Percentiles rank a stretch among this genome's conserved stretches.
phyloP scores from a whole-genome alignment of 116 monocot species.

The Dioscorea cayenensis region DNA sequence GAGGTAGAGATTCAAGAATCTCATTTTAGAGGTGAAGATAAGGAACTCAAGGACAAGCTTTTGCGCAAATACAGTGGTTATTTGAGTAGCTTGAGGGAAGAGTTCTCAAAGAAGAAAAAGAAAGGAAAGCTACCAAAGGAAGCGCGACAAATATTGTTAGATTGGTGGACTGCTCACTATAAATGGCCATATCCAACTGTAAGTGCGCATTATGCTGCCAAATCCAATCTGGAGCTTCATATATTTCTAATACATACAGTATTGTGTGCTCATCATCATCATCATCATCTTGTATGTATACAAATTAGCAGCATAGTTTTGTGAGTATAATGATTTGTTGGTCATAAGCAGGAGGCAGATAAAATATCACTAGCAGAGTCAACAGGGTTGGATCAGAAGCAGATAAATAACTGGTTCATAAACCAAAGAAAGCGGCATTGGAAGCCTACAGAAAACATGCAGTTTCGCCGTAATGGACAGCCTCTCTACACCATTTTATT shows the following conservation, averaged over 20 bases:
- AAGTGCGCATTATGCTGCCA: neutral
- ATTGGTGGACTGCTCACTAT: slow-evolving; percentile 58
- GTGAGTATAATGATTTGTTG: neutral
- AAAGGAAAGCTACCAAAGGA: slow-evolving; percentile 59
- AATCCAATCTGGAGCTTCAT: too few species aligned
- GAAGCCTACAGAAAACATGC: slow-evolving; percentile 58
- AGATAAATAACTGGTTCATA: slow-evolving; percentile 76
- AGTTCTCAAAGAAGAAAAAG: slow-evolving; percentile 62
- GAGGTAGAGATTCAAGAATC: slow-evolving; percentile 30
- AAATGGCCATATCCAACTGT: slow-evolving; percentile 69
- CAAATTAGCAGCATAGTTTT: too few species aligned
- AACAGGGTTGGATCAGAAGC: slow-evolving; percentile 58
- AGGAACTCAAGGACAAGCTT: slow-evolving; percentile 48
- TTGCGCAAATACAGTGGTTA: slow-evolving; percentile 57
- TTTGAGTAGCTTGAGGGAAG: slow-evolving; percentile 44
- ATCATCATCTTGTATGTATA: too few species aligned
- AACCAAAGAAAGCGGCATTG: slow-evolving; percentile 63
- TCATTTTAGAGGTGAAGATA: slow-evolving; percentile 18
- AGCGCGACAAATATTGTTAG: slow-evolving; percentile 37
- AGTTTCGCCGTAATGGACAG: slow-evolving; percentile 42
- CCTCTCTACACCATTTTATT: slow-evolving; percentile 23
- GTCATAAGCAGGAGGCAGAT: slow-evolving; percentile 36
- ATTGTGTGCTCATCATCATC: too few species aligned
- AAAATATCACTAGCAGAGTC: slow-evolving; percentile 45
- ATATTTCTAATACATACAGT: too few species aligned